These are phyloP conservation scores for Hortaea werneckii DNA, from an alignment of 2,329 filamentous ascomycete species.

Conservation along the genomic window DNA sequence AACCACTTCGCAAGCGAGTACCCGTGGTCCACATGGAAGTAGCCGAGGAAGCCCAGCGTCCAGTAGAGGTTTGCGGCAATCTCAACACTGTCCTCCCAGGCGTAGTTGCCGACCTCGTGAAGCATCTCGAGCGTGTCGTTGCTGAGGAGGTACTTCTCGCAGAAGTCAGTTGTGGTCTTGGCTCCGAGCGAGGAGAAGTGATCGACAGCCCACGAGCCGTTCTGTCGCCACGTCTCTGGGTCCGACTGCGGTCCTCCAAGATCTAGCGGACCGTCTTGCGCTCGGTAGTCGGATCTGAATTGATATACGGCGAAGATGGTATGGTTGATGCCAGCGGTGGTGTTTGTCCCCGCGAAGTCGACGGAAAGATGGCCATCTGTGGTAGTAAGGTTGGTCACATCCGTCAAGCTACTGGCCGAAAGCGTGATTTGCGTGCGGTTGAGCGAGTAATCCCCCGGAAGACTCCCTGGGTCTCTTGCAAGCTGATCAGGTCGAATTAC, in stretches of 20 bases:
- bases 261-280: conserved; percentile 21
- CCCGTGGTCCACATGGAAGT: conserved; percentile 16
- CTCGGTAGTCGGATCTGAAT: conserved; percentile 19
- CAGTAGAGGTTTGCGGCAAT: conserved; percentile 19
- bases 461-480: not conserved
- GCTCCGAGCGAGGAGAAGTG: conserved; percentile 25
- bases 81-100: conserved; percentile 28
- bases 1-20: conserved; percentile 25
- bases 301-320: conserved; percentile 25
- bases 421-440: conserved; percentile 17
- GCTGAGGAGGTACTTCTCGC: conserved; percentile 23
- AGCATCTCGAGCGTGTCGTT: conserved; percentile 14
- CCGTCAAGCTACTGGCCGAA: conserved; percentile 14
- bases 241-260: conserved; percentile 14
- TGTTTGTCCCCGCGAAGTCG: conserved; percentile 12
- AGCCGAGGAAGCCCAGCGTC: conserved; percentile 17
- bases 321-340: conserved; percentile 12
- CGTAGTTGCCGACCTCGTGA: conserved; percentile 23
- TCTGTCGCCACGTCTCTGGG: conserved; percentile 16
- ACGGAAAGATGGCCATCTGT: conserved; percentile 14
- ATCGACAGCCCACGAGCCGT: conserved; percentile 26
- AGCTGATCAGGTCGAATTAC: conserved; percentile 3
- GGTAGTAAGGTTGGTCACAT: conserved; percentile 21
- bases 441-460: not conserved
- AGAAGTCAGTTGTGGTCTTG: conserved; percentile 21